Evolutionary conservation across 306 rosid genomes (phyloP), one percentile per base, ranked within the genome.

Genomic region (Rosa chinensis): DNA sequence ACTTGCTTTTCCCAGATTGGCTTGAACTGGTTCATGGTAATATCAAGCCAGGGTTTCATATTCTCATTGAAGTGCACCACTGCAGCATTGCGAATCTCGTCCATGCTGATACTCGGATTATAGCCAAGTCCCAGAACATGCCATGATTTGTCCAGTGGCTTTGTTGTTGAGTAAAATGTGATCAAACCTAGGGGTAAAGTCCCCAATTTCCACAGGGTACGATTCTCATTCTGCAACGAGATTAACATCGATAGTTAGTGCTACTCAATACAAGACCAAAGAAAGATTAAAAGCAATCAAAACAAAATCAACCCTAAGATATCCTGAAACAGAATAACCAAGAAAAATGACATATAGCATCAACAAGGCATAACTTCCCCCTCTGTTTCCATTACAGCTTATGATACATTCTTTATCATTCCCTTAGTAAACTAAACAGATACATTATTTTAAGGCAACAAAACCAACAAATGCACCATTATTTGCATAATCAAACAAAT

Each of bases 41-140:
- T 92, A 81, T 92, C 97, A 25, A 92, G 97, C 97, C 97, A 92
- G 42, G 97, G 97, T 66, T 92, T 92, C 97, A 92, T 86, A 76
- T 92, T 92, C 66, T 95, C 97, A 37, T 92, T 90, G 86, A 90
- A 92, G 84, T 92, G 97, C 77, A 90, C 95, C 75, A 92, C 97
- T 40, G 97, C 95, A 58, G 97, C 97, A 72, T 90, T 90, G 13
- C 48, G 80, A 28, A 92, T 92, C 89, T 92, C 97, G 1, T 86
- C 95, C 88, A 84, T 83, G 86, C 95, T 85, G 47, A 92, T 90
- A 84, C 95, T 92, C 18, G 97, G 97, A 74, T 92, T 92, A 74
- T 92, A 92, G 62, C 97, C 95, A 43, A 92, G 93, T 61, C 97
- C 97, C 76, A 90, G 86, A 77, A 92, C 97, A 81, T 92, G 97